Evolutionary conservation across 2,329 filamentous ascomycete species (phyloP), one percentile per base, ranked within the genome.

Genomic region (Colletotrichum costaricense): DNA sequence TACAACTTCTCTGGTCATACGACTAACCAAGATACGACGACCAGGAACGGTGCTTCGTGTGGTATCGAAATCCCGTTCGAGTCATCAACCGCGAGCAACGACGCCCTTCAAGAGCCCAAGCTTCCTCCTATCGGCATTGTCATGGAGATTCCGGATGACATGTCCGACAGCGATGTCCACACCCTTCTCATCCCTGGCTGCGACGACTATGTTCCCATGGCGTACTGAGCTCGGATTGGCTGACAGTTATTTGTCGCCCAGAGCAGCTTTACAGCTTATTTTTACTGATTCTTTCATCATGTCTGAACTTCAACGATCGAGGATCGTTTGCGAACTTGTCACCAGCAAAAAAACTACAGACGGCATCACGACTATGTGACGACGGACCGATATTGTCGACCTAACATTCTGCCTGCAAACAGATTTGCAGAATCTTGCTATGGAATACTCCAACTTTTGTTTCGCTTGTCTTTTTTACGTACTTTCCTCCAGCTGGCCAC

Each of bases 61-160:
- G 11, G 42, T 12, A 16, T 19, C 19, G 60, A 22, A 14, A 19
- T n/a, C 11, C 22, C 42, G 11, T 55, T 70, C 24, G 62, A 73
- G 7, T 35, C 5, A n/a, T 52, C 60, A 28, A 57, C n/a, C 46
- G 28, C 55, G 26, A 66, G 28, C 28, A 56, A 14, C 11, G 4
- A 57, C 26, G 11, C 42, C 14, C 30, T 63, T 38, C 42, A 52
- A 26, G 67, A 71, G 24, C 46, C 35, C 12, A 56, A 33, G 9
- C 56, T 66, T 59, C 71, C 67, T 26, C 49, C 22, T 19, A 19
- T 42, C 24, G 71, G 71, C 5, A 71, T 65, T 62, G 71, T 33
- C 22, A 73, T 71, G 71, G 71, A 73, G 26, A 66, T 73, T 28
- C 71, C 71, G 22, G 71, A 73, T 33, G 67, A 73, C 9, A 62